A percentile compares a stretch with the other conserved stretches of the same genome.
Evolutionary conservation across 352 stramenopile genomes (phyloP).

Genomic region (Globisporangium cederbergense): DNA sequence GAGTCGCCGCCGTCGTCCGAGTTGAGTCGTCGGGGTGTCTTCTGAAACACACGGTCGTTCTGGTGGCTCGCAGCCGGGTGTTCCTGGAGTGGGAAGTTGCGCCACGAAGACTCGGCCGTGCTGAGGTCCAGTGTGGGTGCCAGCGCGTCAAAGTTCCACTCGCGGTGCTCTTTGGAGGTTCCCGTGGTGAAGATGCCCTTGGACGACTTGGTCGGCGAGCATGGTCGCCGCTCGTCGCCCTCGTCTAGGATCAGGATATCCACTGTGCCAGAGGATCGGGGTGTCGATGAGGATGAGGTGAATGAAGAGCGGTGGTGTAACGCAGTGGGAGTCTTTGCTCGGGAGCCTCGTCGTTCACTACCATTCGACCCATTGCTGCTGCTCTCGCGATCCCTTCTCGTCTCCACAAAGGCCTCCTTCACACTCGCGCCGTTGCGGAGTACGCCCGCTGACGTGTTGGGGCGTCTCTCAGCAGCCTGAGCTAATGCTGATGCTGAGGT

Average conservation of each 20-base stretch:
- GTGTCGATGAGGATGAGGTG: conserved; percentile 11
- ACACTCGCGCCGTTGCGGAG: conserved; percentile 35
- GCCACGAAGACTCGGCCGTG: conserved; percentile 32
- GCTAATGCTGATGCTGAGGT: neutral
- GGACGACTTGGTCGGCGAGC: conserved; percentile 48
- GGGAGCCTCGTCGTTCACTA: neutral
- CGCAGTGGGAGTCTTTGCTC: neutral
- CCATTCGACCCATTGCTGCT: neutral
- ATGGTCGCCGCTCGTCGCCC: conserved; percentile 37
- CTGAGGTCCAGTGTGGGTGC: conserved; percentile 48
- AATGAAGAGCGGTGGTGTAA: conserved; percentile 15
- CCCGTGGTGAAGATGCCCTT: conserved; percentile 41
- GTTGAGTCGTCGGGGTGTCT: conserved; percentile 10
- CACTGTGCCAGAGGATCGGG: conserved; percentile 18
- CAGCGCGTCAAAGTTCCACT: conserved; percentile 65
- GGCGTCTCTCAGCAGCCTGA: conserved; percentile 24
- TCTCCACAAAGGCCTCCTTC: conserved; percentile 57
- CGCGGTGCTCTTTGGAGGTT: conserved; percentile 18
- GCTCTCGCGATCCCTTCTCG: conserved; percentile 2
- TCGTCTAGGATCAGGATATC: conserved; percentile 65
- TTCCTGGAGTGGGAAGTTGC: conserved; percentile 15
- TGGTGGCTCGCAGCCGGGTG: conserved; percentile 29
- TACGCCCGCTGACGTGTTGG: conserved; percentile 51
- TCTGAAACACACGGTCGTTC: conserved; percentile 33
- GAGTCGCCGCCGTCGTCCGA: conserved; percentile 20